Percentiles rank a stretch among this genome's conserved stretches.
Evolutionary conservation across 208 protist genomes (phyloP).

Genomic region (Leishmania turanica): DNA sequence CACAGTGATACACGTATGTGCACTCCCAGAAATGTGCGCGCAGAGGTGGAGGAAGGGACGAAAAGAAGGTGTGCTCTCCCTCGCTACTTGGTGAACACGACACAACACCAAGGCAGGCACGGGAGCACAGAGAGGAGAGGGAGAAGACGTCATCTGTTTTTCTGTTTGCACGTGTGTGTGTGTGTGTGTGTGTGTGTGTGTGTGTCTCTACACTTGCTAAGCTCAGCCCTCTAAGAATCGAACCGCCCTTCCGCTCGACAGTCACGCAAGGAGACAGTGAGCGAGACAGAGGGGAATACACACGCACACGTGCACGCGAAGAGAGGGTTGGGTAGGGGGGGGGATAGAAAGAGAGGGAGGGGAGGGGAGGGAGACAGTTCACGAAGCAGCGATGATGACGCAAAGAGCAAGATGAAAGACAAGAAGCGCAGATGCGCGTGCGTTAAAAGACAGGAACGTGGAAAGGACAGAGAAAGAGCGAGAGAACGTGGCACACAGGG

Average conservation of each 20-base stretch:
- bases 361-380: no score
- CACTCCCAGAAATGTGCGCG: background rate
- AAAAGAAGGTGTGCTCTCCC: background rate
- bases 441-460: no score
- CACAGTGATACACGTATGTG: background rate
- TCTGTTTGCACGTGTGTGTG: background rate
- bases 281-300: background rate
- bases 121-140: background rate
- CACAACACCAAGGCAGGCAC: background rate
- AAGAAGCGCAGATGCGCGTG: no score
- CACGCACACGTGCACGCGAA: background rate
- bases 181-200: conserved; percentile 6
- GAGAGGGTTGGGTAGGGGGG: background rate
- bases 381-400: no score
- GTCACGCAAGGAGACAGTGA: background rate
- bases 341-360: background rate
- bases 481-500: no score
- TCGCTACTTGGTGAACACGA: background rate
- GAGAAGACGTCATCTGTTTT: background rate
- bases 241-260: background rate
- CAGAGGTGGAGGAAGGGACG: background rate
- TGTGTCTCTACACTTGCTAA: background rate
- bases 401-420: no score
- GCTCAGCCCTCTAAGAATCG: background rate
- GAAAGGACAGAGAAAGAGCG: no score